Percentiles rank a stretch among this genome's conserved stretches.
Evolutionary conservation across 495 filamentous ascomycete genomes (phyloP).

Genomic region (Tuber microsphaerosporum): DNA sequence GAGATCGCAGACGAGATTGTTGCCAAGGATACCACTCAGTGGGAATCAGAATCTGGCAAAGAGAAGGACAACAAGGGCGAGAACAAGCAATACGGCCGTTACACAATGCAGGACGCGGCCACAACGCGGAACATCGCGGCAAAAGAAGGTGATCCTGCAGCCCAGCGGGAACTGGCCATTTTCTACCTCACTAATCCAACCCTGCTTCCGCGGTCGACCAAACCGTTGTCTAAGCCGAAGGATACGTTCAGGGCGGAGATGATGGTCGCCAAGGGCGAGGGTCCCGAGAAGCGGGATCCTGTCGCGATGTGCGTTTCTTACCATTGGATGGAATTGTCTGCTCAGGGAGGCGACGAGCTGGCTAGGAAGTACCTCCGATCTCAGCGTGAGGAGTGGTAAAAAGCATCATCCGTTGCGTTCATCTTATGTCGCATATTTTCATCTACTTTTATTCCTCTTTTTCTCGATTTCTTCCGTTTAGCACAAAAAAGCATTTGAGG

Average conservation of each 20-base stretch:
- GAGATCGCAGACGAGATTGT: conserved; percentile 72
- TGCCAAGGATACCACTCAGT: conserved; percentile 48
- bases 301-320: conserved; percentile 91
- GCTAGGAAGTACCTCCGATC: conserved; percentile 71
- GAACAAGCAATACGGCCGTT: conserved; percentile 44
- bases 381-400: conserved; percentile 52
- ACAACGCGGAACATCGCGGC: conserved; percentile 90
- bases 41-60: conserved; percentile 41
- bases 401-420: neutral
- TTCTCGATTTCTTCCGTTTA: neutral
- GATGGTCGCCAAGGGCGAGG: conserved; percentile 62
- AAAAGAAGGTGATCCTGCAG: conserved; percentile 83
- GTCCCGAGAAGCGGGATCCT: conserved; percentile 65
- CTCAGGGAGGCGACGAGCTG: conserved; percentile 76
- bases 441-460: neutral
- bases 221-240: conserved; percentile 74
- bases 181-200: conserved; percentile 92
- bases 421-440: neutral
- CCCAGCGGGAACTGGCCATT: conserved; percentile 89
- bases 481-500: conserved; percentile 4
- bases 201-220: conserved; percentile 71
- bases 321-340: conserved; percentile 96
- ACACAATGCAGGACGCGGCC: conserved; percentile 76
- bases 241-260: conserved; percentile 89
- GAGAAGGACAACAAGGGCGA: conserved; percentile 39